Evolutionary conservation across 345 rosid genomes (phyloP), one percentile per base, ranked within the genome.

Genomic region (Moricandia arvensis): DNA sequence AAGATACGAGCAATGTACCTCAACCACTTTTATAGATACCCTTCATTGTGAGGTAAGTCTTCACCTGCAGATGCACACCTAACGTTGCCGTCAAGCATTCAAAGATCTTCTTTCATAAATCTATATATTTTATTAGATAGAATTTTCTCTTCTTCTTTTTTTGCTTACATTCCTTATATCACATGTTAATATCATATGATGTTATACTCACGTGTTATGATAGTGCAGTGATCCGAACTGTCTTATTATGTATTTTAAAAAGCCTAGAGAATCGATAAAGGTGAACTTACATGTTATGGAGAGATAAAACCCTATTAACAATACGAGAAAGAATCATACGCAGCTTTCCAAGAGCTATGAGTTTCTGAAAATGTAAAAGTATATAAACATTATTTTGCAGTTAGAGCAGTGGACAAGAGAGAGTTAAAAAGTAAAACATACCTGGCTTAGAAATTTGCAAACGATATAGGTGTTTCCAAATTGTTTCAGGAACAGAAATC

Each of bases 1-100:
- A 91, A 89, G 34, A 91, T 89, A 66, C 88, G 88, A 79, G 93
- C 86, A 70, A 90, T 88, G 83, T 86, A 91, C 83, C 93, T 82
- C 12, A 91, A 81, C 72, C 93, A n/a, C 91, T 79, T 84, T 91
- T 26, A 91, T n/a, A 63, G 21, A 91, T 86, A 74, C 91, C 92
- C 75, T 91, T 91, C 93, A 91, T 83, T 55, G 59, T 55, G 75
- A 33, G 75, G 70, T 27, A 60, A 38, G 41, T 2, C 43, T 79
- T 68, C 73, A 68, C 75, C 41, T 5, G 55, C 67, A 61, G 45
- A 43, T 55, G 71, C 66, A 79, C 11, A 60, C 78, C 81, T 68
- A 79, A 49, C 71, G n/a, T 21, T 29, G 31, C 31, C 31, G 31
- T 29, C 4, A 29, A 29, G 31, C 31, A 29, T n/a, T n/a, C n/a